Base-by-base conservation (phyloP, 768 basidiomycete genomes). In the Tricholoma furcatifolium region DNA sequence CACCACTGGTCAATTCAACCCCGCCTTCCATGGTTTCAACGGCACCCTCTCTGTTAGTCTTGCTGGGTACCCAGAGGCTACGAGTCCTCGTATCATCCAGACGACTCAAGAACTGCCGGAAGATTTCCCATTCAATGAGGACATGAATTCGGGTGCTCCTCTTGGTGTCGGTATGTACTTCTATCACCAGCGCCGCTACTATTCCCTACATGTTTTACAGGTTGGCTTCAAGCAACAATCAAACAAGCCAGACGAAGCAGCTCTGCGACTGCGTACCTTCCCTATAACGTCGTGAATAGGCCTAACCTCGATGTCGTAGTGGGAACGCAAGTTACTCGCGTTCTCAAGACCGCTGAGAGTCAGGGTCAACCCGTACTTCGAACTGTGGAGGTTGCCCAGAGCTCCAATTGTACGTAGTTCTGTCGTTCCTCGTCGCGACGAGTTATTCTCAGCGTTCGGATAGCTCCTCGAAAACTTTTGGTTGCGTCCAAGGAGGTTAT, bases 51-150 rank as follows among this genome's bases (percentile, higher is more conserved):
- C 56, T 20, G 64, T 71, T 44, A 65, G 66, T 40, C 59, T 69
- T 15, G 48, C 62, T 14, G 62, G 65, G 7, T 62, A 51, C 38
- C 59, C 61, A 18, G 43, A 53, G 12, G 41, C 64, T 7, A 64
- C 68, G 21, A 70, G 74, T 47, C 49, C 55, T 1, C 65, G 60
- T 12, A 60, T 75, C n/a, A 59, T 76, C 4, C 52, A 64, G 39
- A 67, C 74, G 0, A 64, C 70, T 0, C 30, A 64, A 27, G 64
- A 77, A 44, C 62, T 75, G 6, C 52, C 62, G 0, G 58, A 65
- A 12, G 67, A 71, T 36, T 78, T 72, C 54, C 65, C 71, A 2
- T 77, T 63, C 59, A 74, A 74, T 53, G 21, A 62, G n/a, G 79
- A 79, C 59, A 65, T 67, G 55, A 77, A 78, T 56, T 67, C 70